Conservation (phyloP, 352 stramenopile genomes). For the Globisporangium solare region DNA sequence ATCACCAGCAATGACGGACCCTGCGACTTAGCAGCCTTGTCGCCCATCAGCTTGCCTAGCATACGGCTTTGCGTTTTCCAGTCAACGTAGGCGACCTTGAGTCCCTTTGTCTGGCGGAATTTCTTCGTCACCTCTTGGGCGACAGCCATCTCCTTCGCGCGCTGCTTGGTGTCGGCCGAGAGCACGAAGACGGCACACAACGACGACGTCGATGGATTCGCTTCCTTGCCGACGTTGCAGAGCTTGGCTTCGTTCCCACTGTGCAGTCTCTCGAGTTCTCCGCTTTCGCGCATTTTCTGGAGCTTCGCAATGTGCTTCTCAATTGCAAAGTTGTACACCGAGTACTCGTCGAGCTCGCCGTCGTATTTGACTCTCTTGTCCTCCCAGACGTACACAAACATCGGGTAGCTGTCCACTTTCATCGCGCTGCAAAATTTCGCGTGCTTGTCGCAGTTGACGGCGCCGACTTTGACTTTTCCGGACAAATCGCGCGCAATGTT, state of each 20-base stretch:
- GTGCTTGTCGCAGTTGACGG: slow-evolving; percentile 76
- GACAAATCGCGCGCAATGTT: slow-evolving; percentile 62
- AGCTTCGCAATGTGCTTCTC: slow-evolving; percentile 73
- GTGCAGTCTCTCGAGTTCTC: slow-evolving; percentile 72
- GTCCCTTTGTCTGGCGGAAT: slow-evolving; percentile 58
- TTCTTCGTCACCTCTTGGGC: slow-evolving; percentile 52
- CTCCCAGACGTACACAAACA: slow-evolving; percentile 73
- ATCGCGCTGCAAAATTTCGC: slow-evolving; percentile 42
- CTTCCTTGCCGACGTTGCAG: slow-evolving; percentile 69
- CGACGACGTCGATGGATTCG: slow-evolving; percentile 40
- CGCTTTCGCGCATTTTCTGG: slow-evolving; percentile 54
- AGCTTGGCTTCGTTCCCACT: slow-evolving; percentile 66
- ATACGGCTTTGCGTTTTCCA: slow-evolving; percentile 55
- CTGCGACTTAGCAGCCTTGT: slow-evolving; percentile 10
- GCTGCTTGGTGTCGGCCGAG: slow-evolving; percentile 36
- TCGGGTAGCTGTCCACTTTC: slow-evolving; percentile 31
- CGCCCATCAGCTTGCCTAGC: slow-evolving; percentile 45
- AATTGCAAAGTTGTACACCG: slow-evolving; percentile 82
- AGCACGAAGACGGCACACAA: slow-evolving; percentile 73
- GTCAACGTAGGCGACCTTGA: slow-evolving; percentile 71
- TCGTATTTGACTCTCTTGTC: slow-evolving; percentile 43
- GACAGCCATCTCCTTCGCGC: slow-evolving; percentile 42
- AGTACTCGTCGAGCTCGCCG: slow-evolving; percentile 72
- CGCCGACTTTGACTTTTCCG: slow-evolving; percentile 70
- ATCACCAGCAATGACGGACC: slow-evolving; percentile 55